Evolutionary conservation across 495 filamentous ascomycete genomes (phyloP), one percentile per base, ranked within the genome.

Genomic region (Rhypophila decipiens): DNA sequence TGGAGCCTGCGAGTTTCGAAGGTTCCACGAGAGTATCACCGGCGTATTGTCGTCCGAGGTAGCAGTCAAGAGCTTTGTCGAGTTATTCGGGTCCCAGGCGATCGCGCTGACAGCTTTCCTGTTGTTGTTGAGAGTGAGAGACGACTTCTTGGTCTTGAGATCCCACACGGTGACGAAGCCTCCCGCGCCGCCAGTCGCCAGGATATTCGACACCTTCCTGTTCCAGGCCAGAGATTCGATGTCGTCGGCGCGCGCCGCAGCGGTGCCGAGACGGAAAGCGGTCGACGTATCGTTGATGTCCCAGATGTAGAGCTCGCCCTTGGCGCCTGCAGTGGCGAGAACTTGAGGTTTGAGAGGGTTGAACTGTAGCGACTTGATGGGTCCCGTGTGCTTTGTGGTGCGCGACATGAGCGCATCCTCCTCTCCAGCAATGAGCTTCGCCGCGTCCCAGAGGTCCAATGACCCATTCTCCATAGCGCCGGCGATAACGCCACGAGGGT

Each of bases 121-220:
- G 53, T 89, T 88, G 65, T 96, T 96, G 70, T 95, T 97, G 47
- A 99, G 70, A 2, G 90, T 96, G 64, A 99, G 71, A 44, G 88
- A 95, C 55, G 95, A 90, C 68, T 91, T 95, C 77, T 94, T 96
- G 0, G 84, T 86, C 73, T 95, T 96, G 36, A 97, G 80, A 73
- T 99, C 93, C 93, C 93, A 99, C 2, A 99, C 90, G 10, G 93
- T 96, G 22, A 97, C 90, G 58, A 96, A 95, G 10, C 93, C 93
- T 17, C 89, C 93, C 54, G 81, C 89, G 60, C 91, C 90, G 52
- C 93, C 93, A 11, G 93, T 96, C 22, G 89, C 94, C 50, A 97
- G 67, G 58, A 99, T 99, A 65, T 99, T 90, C 18, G 90, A 75
- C 33, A 96, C 90, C 72, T 95, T 97, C 58, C 90, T 90, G 70